A percentile compares a stretch with the other conserved stretches of the same genome.
Evolutionary conservation across 169 alveolate species (phyloP).

Genomic region (Cryptosporidium sp.): DNA sequence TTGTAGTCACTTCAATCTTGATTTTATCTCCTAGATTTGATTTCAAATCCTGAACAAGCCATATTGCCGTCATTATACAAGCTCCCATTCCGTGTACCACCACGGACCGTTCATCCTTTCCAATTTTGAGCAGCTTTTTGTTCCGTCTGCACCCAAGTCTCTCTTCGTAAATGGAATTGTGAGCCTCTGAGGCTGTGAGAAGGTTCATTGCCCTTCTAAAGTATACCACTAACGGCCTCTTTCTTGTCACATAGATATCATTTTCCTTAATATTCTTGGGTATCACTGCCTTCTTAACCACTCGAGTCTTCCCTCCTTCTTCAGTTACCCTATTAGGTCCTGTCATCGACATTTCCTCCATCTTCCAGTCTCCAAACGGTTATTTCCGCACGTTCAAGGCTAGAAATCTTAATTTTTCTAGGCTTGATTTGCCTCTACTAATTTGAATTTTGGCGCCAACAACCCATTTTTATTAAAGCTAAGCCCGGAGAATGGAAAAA

Average conservation of each 20-base stretch:
- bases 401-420: too few species aligned
- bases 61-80: constrained; percentile 64
- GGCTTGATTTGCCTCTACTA: neutral
- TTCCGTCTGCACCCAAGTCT: constrained; percentile 56
- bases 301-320: neutral
- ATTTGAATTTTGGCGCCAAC: neutral
- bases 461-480: too few species aligned
- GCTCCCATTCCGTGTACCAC: constrained; percentile 72
- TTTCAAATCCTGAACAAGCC: constrained; percentile 71
- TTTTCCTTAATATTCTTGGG: neutral
- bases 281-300: constrained; percentile 3
- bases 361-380: neutral
- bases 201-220: constrained; percentile 51
- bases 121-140: neutral
- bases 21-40: constrained; percentile 50
- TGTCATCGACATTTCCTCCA: neutral
- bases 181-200: neutral
- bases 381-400: neutral
- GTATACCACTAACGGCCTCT: constrained; percentile 61
- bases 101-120: neutral
- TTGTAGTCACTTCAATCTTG: constrained; percentile 28
- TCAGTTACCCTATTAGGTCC: neutral
- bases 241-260: constrained; percentile 67
- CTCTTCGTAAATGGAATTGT: constrained; percentile 43
- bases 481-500: too few species aligned